Conservation (phyloP, 805 yeast genomes). For the Teunomyces gatunensis region DNA sequence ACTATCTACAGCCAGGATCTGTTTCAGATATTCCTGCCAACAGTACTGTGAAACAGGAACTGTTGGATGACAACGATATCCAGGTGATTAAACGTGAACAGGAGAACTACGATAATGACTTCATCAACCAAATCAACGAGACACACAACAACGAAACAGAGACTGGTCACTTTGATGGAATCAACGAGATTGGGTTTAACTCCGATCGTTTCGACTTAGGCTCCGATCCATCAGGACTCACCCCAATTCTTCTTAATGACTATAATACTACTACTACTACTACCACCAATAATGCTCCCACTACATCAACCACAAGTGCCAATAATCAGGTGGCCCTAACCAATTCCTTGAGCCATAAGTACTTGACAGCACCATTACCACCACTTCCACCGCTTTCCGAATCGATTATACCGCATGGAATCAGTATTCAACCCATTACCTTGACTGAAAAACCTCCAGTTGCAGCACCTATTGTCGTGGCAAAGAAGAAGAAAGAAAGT, state of each 20-base stretch:
- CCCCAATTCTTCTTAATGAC: conserved; percentile 3
- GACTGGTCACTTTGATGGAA: background rate
- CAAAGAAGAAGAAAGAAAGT: conserved; percentile 30
- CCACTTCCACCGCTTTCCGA: conserved; percentile 31
- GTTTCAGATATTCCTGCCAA: background rate
- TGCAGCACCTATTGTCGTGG: background rate
- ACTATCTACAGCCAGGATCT: background rate
- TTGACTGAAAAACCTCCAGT: background rate
- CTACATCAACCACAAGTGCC: conserved; percentile 4
- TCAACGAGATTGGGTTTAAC: background rate
- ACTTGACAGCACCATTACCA: conserved; percentile 17
- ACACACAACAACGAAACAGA: background rate
- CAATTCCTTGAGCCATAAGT: conserved; percentile 10
- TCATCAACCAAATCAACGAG: conserved; percentile 1
- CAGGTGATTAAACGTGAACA: conserved; percentile 20
- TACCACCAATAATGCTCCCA: background rate
- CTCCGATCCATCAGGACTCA: conserved; percentile 2
- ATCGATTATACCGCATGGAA: conserved; percentile 24
- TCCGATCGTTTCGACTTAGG: background rate
- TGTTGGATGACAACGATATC: conserved; percentile 17
- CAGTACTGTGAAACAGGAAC: background rate
- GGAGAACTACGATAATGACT: conserved; percentile 7
- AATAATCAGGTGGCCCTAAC: conserved; percentile 1
- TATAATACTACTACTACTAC: background rate
- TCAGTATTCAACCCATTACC: conserved; percentile 15